phyloP scores from a whole-genome alignment of 345 rosid species.

The Salix viminalis region DNA sequence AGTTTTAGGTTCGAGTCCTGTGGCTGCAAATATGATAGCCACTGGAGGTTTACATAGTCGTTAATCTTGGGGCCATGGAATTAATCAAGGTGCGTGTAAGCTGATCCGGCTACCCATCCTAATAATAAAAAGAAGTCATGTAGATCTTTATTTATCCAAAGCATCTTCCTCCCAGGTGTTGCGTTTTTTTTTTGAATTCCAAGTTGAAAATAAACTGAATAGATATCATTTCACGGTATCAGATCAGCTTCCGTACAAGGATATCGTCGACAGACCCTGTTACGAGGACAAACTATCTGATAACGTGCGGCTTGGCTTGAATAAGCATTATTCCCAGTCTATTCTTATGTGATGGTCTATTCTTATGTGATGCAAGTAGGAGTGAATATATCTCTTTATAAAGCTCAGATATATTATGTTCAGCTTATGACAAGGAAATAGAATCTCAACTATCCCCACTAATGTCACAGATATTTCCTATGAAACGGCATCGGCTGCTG shows the following conservation, averaged over 20 bases:
- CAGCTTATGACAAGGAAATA: neutral
- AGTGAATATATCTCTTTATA: neutral
- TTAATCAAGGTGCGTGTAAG: no score
- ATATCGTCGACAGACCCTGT: neutral
- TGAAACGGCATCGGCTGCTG: neutral
- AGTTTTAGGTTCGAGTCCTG: no score
- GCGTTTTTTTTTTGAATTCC: constrained; percentile 5
- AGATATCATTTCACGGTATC: neutral
- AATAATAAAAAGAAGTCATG: neutral
- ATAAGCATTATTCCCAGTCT: neutral
- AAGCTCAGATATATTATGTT: neutral
- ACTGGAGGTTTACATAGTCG: accelerated
- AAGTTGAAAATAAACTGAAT: neutral
- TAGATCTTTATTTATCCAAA: constrained; percentile 3
- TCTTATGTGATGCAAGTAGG: neutral
- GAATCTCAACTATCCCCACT: neutral
- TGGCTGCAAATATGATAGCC: no score
- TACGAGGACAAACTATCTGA: neutral
- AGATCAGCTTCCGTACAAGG: neutral
- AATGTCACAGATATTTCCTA: neutral
- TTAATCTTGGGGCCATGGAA: accelerated
- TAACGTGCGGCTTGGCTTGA: neutral
- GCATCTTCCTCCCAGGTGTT: neutral
- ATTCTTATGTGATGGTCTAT: neutral
- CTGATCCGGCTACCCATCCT: no score